A percentile compares a stretch with the other conserved stretches of the same genome.
Evolutionary conservation across 2,329 filamentous ascomycete genomes (phyloP).

Genomic region (Incumbomyces delicatus): DNA sequence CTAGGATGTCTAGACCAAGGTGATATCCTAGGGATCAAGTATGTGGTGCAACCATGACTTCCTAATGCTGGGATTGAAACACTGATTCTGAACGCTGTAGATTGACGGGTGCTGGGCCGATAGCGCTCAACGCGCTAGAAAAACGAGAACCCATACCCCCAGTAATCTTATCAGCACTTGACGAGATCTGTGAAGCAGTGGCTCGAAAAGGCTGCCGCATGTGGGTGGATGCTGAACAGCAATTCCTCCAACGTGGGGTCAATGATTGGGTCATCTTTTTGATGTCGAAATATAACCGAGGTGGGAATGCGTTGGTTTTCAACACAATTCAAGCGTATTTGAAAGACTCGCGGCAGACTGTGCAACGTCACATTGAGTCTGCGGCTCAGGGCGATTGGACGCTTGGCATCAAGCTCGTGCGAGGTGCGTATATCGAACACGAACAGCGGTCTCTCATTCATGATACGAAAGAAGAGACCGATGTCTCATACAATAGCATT

Average conservation of each 20-base stretch:
- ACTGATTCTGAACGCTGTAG: constrained; percentile 18
- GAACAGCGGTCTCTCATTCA: constrained; percentile 62
- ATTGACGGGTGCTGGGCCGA: constrained; percentile 72
- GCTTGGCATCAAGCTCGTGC: constrained; percentile 64
- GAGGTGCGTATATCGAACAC: constrained; percentile 62
- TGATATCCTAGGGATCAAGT: constrained; percentile 43
- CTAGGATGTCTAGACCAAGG: constrained; percentile 42
- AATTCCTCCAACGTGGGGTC: constrained; percentile 66
- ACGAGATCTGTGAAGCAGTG: constrained; percentile 63
- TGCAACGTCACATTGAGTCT: constrained; percentile 50
- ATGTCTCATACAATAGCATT: constrained; percentile 62
- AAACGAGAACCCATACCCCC: constrained; percentile 36
- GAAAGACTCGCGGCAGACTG: constrained; percentile 48
- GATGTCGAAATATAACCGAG: constrained; percentile 69
- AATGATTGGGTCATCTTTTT: constrained; percentile 62
- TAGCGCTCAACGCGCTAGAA: constrained; percentile 57
- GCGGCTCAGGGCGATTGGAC: constrained; percentile 54
- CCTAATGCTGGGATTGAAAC: constrained; percentile 18
- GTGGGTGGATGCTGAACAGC: constrained; percentile 80
- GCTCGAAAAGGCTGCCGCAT: constrained; percentile 59
- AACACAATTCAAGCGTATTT: constrained; percentile 72
- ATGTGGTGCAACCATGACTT: too few species aligned
- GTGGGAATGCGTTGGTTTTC: constrained; percentile 60
- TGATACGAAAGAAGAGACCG: constrained; percentile 61
- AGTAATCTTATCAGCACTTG: constrained; percentile 46